Conservation (phyloP, 1,284 basidiomycete genomes). For the Irpex sp. region DNA sequence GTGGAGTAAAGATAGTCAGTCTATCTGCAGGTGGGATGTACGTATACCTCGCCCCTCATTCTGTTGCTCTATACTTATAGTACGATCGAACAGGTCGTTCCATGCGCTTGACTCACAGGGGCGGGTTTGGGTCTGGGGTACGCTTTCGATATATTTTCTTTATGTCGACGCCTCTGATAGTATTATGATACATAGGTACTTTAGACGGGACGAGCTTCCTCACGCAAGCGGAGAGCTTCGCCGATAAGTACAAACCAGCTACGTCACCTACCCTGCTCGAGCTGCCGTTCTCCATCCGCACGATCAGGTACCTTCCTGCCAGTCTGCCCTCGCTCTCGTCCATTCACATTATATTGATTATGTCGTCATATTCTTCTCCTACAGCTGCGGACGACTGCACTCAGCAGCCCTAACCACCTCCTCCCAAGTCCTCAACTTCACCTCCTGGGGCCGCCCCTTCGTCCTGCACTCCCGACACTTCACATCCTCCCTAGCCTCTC, state of each 20-base stretch:
- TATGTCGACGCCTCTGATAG: not conserved
- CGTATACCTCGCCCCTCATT: constrained; percentile 18
- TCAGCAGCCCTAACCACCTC: constrained; percentile 59
- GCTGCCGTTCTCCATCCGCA: constrained; percentile 53
- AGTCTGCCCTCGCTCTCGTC: not conserved
- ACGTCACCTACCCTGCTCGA: constrained; percentile 49
- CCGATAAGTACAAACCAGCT: constrained; percentile 47
- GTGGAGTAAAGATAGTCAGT: constrained; percentile 60
- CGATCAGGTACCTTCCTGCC: constrained; percentile 48
- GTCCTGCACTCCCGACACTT: constrained; percentile 30
- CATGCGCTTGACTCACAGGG: constrained; percentile 77
- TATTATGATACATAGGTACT: constrained; percentile 40
- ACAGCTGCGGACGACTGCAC: constrained; percentile 73
- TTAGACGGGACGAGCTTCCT: constrained; percentile 48
- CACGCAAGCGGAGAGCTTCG: constrained; percentile 52
- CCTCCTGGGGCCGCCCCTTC: constrained; percentile 73
- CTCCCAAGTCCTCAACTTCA: constrained; percentile 65
- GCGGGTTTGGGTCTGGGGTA: constrained; percentile 81
- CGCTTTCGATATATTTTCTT: not conserved
- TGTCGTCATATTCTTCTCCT: not conserved
- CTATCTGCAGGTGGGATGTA: constrained; percentile 81
- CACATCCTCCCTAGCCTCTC: not conserved
- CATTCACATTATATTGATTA: not conserved
- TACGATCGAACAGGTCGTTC: constrained; percentile 56
- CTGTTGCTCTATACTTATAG: not conserved